phyloP scores from a whole-genome alignment of 257 asterid species.

The Solanum appendiculatum region DNA sequence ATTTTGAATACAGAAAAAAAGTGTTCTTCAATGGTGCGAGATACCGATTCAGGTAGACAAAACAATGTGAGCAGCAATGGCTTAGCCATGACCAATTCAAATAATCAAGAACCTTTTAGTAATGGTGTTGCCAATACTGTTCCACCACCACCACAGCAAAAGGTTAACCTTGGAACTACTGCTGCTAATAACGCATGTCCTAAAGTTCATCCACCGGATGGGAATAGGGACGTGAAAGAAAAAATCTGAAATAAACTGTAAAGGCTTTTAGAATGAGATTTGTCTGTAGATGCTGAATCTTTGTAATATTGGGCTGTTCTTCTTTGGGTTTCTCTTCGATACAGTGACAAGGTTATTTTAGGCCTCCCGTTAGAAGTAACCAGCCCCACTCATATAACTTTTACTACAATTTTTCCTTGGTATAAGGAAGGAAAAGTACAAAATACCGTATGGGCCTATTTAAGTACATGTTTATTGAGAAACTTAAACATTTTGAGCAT shows the following conservation, averaged over 20 bases:
- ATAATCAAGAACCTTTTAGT: neutral
- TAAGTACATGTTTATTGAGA: neutral
- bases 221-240: neutral
- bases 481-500: neutral
- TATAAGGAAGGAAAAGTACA: neutral
- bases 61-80: neutral
- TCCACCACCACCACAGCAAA: neutral
- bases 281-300: neutral
- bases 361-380: neutral
- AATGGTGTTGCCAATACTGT: too few species aligned
- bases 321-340: neutral
- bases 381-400: neutral
- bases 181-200: neutral
- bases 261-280: neutral
- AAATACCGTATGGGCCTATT: neutral
- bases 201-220: neutral
- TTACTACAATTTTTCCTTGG: neutral
- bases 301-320: neutral
- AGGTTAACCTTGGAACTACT: neutral
- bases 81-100: neutral
- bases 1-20: neutral
- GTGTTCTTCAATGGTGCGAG: conserved; percentile 4
- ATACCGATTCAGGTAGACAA: neutral
- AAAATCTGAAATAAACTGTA: neutral
- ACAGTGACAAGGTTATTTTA: neutral